phyloP scores from a whole-genome alignment of 179 eudicot species.

The Monotropa hypopitys region DNA sequence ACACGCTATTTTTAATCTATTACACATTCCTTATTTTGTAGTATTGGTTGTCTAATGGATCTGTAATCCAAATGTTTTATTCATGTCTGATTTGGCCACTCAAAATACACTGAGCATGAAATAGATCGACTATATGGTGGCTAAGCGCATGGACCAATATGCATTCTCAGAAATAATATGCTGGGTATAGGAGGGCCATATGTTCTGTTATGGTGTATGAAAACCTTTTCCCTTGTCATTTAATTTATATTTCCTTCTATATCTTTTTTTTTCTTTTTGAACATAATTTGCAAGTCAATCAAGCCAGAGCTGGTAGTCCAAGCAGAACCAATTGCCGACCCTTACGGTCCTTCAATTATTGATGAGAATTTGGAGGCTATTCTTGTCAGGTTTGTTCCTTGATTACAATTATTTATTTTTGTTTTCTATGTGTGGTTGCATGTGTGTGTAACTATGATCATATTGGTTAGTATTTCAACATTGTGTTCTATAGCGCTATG shows the following conservation, averaged over 20 bases:
- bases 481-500: too few species aligned
- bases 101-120: background rate
- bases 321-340: constrained; percentile 68
- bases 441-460: background rate
- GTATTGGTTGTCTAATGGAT: background rate
- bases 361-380: constrained; percentile 89
- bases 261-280: background rate
- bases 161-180: background rate
- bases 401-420: background rate
- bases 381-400: constrained; percentile 58
- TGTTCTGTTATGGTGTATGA: background rate
- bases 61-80: background rate
- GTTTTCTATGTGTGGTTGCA: background rate
- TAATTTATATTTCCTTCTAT: background rate
- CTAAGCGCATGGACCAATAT: background rate
- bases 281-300: constrained; percentile 36
- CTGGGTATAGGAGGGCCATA: background rate
- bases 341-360: constrained; percentile 78
- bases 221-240: background rate
- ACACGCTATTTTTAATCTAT: background rate
- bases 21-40: background rate
- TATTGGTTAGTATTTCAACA: too few species aligned
- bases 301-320: constrained; percentile 62
- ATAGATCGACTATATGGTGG: background rate
- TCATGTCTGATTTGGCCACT: background rate